phyloP scores from a whole-genome alignment of 441 rosid species.

The Populus hybrid region DNA sequence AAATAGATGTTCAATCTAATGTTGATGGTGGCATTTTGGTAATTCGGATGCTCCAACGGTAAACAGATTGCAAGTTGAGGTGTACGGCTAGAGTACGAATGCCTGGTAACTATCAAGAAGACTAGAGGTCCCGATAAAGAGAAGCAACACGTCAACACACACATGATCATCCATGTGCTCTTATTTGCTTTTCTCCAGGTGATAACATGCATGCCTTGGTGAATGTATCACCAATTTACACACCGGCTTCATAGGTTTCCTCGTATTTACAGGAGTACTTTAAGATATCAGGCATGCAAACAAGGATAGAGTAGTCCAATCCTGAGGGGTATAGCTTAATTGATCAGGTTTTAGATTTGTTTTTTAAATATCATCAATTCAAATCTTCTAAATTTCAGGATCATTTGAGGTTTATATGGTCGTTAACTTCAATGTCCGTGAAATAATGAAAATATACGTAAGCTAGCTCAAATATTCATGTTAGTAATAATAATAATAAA shows the following conservation, averaged over 20 bases:
- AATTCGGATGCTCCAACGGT: background rate
- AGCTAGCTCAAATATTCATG: no score
- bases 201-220: background rate
- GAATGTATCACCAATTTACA: background rate
- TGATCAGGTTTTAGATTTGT: no score
- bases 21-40: background rate
- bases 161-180: conserved; percentile 36
- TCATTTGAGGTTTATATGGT: no score
- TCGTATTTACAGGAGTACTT: background rate
- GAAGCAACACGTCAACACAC: conserved; percentile 18
- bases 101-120: conserved; percentile 17
- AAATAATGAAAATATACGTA: no score
- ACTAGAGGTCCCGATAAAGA: conserved; percentile 14
- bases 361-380: no score
- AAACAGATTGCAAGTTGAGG: conserved; percentile 28
- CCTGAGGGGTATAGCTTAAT: background rate
- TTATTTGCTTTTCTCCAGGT: background rate
- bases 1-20: background rate
- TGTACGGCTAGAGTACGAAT: conserved; percentile 31
- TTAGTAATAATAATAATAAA: no score
- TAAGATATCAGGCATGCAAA: background rate
- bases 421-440: no score
- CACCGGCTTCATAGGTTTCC: no score
- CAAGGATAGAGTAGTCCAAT: background rate
- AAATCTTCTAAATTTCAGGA: no score